Conservation (phyloP, 2,329 filamentous ascomycete genomes). For the Trichophyton schoenleinii region DNA sequence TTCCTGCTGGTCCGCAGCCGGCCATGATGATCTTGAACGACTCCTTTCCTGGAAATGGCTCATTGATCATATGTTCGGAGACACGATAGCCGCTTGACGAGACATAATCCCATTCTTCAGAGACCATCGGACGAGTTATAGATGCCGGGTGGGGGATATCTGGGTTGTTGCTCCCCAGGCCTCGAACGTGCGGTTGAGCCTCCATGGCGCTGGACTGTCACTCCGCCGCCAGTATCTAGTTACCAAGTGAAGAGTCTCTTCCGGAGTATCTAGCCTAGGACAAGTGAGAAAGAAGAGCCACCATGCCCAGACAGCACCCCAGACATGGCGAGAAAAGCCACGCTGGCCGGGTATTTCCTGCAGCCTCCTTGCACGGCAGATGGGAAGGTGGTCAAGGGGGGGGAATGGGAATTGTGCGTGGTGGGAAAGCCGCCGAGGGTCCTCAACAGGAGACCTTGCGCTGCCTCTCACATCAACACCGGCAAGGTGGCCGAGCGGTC, state of each 20-base stretch:
- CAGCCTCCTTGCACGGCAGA: background rate
- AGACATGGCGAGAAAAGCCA: background rate
- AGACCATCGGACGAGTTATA: constrained; percentile 11
- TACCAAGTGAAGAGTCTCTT: background rate
- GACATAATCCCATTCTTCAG: constrained; percentile 8
- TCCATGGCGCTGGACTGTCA: background rate
- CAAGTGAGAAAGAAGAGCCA: background rate
- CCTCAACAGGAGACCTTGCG: background rate
- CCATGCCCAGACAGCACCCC: background rate
- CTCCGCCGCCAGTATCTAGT: background rate
- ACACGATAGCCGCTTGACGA: constrained; percentile 11
- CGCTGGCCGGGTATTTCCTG: background rate
- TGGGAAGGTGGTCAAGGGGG: background rate
- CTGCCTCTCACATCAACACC: background rate
- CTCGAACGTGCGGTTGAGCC: background rate
- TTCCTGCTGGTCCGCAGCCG: constrained; percentile 14
- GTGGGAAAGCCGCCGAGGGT: background rate
- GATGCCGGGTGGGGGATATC: constrained; percentile 12
- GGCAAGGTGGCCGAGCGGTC: constrained; percentile 4
- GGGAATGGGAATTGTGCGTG: background rate
- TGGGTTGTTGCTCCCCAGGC: constrained; percentile 12
- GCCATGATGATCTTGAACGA: constrained; percentile 15
- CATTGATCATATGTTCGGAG: constrained; percentile 13
- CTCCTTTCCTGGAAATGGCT: constrained; percentile 8
- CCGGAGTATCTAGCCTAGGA: background rate